Conservation (phyloP, 768 basidiomycete genomes). For the Rhizopogon vulgaris region DNA sequence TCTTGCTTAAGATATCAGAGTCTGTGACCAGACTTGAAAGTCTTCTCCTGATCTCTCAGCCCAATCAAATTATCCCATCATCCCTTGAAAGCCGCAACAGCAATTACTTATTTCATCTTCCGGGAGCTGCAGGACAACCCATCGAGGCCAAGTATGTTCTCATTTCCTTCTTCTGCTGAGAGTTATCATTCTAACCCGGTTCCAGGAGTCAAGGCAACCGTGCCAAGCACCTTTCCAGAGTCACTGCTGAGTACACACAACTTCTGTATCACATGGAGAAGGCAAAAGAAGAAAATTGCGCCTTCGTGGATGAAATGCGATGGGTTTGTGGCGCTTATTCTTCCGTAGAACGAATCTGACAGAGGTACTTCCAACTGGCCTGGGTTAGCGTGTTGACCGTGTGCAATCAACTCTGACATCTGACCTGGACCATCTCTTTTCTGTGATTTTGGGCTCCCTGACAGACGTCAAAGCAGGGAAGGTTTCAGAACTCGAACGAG, state of each 20-base stretch:
- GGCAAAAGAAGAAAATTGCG: slow-evolving; percentile 69
- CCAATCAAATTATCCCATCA: slow-evolving; percentile 33
- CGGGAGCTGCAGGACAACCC: slow-evolving; percentile 20
- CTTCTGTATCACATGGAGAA: slow-evolving; percentile 86
- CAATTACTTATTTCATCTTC: slow-evolving; percentile 28
- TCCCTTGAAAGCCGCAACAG: slow-evolving; percentile 25
- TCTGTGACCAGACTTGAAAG: slow-evolving; percentile 84
- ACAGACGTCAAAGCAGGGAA: slow-evolving; percentile 43
- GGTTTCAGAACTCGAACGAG: slow-evolving; percentile 57
- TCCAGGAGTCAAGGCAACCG: slow-evolving; percentile 54
- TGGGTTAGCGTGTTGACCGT: slow-evolving; percentile 66
- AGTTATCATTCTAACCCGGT: slow-evolving; percentile 2
- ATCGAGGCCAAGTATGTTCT: slow-evolving; percentile 32
- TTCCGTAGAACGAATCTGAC: not conserved
- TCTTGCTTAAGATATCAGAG: slow-evolving; percentile 90
- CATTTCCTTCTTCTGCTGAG: not conserved
- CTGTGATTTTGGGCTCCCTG: slow-evolving; percentile 48
- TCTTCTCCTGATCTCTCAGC: slow-evolving; percentile 63
- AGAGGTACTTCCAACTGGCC: not conserved
- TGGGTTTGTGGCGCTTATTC: slow-evolving; percentile 52
- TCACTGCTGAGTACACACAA: slow-evolving; percentile 89
- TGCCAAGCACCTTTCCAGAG: slow-evolving; percentile 76
- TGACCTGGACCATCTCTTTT: slow-evolving; percentile 81
- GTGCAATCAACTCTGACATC: slow-evolving; percentile 81
- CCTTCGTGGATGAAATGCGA: slow-evolving; percentile 77